These are phyloP conservation scores for Debaryomyces sp. DNA, from an alignment of 1,139 yeast species.

Conservation along the genomic window DNA sequence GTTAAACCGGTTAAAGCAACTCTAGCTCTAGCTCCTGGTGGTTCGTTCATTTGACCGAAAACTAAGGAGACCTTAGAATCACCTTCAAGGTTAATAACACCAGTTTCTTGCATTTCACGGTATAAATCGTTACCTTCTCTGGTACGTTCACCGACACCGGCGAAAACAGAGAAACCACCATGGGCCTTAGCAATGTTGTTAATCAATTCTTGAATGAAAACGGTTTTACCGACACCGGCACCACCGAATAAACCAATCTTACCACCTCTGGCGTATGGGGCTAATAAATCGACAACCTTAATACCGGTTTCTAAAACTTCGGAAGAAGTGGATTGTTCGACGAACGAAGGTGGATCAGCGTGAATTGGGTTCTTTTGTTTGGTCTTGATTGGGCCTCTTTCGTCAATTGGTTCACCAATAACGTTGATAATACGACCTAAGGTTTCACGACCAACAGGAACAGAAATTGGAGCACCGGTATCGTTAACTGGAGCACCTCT, in stretches of 20 bases:
- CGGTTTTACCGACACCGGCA: conserved; percentile 99
- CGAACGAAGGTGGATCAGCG: conserved; percentile 95
- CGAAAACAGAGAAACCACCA: conserved; percentile 99
- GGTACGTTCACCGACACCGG: conserved; percentile 99
- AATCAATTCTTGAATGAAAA: conserved; percentile 98
- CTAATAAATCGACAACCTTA: conserved; percentile 98
- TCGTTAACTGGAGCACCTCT: conserved; percentile 93
- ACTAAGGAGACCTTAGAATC: conserved; percentile 99
- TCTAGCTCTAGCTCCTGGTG: conserved; percentile 99
- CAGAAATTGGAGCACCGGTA: conserved; percentile 98
- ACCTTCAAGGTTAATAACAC: conserved; percentile 99
- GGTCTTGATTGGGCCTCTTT: conserved; percentile 96
- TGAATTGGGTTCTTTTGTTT: conserved; percentile 96
- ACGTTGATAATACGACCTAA: conserved; percentile 98
- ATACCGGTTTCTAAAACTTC: conserved; percentile 99
- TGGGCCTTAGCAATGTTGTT: conserved; percentile 99
- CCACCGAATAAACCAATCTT: conserved; percentile 99
- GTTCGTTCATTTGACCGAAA: conserved; percentile 99
- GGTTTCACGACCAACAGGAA: conserved; percentile 99
- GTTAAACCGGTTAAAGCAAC: conserved; percentile 99
- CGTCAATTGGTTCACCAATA: conserved; percentile 99
- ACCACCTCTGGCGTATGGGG: conserved; percentile 99
- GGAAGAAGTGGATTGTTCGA: conserved; percentile 96
- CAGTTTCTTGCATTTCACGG: conserved; percentile 99
- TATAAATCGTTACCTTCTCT: conserved; percentile 99